These are phyloP conservation scores for Pholiota adiposa DNA, from an alignment of 1,284 basidiomycete genomes.

Conservation along the genomic window DNA sequence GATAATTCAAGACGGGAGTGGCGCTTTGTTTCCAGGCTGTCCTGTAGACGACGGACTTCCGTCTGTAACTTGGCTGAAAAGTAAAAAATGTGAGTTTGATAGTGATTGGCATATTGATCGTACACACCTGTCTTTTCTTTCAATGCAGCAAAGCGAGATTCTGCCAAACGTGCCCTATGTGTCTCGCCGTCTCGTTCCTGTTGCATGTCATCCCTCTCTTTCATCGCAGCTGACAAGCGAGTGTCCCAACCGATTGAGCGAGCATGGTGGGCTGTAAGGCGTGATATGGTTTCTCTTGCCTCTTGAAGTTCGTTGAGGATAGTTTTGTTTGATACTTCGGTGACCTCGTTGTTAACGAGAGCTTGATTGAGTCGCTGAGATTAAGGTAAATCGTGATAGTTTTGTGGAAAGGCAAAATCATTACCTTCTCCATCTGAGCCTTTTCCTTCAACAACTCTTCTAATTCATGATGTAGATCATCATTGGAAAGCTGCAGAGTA, in stretches of 20 bases:
- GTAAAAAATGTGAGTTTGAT: conserved; percentile 1
- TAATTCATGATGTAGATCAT: conserved; percentile 36
- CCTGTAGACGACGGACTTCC: conserved; percentile 67
- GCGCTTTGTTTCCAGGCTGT: conserved; percentile 68
- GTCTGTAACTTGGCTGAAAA: conserved; percentile 70
- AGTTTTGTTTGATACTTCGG: conserved; percentile 79
- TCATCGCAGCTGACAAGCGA: conserved; percentile 60
- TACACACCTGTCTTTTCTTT: conserved; percentile 65
- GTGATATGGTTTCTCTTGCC: conserved; percentile 69
- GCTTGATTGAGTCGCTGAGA: conserved; percentile 78
- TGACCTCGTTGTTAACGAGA: conserved; percentile 81
- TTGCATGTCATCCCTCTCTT: conserved; percentile 84
- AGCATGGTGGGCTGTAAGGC: conserved; percentile 70
- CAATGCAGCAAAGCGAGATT: conserved; percentile 64
- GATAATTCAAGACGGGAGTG: conserved; percentile 74
- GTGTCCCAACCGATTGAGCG: conserved; percentile 73
- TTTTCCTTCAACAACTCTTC: conserved; percentile 61
- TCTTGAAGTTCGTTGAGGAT: conserved; percentile 81
- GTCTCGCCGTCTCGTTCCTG: conserved; percentile 82
- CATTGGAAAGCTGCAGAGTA: conserved; percentile 21
- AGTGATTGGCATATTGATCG: background rate
- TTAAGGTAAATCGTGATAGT: background rate
- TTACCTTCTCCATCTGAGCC: conserved; percentile 68
- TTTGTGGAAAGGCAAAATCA: conserved; percentile 15
- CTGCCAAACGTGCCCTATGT: conserved; percentile 72